Base-by-base conservation (phyloP, 2,329 filamentous ascomycete genomes). In the Pezicula radicicola region DNA sequence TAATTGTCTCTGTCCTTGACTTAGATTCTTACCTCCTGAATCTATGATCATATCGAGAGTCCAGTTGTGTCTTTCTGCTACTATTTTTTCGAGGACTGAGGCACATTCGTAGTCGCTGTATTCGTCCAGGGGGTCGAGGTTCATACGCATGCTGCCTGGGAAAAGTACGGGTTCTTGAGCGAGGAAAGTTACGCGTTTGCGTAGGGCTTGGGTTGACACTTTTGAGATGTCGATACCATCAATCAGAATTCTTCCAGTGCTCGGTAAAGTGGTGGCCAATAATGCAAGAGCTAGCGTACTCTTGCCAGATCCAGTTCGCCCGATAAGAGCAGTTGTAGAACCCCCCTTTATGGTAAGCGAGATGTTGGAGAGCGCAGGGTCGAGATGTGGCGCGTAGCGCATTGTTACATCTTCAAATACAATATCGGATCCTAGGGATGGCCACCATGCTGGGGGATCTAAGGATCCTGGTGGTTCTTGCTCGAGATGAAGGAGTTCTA, bases 251-350 rank as follows among this genome's bases (percentile, higher is more conserved):
- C 69, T 70, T 4, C 84, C 84, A 2, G 66, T 70, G 37, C 76
- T 72, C 0, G 82, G 79, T 0, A 74, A 63, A 13, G 83, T 73
- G 10, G 78, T 82, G 4, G 77, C 81, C 0, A 87, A 75, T 1
- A 87, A 70, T 0, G 80, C 75, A 1, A 86, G 68, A 0, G 83
- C 83, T 1, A 93, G 78, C 0, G 90, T 95, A 47, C 86, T 91
- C 69, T 96, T 96, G 3, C 91, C 91, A 4, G 87, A 91, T 0
- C 88, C 85, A 0, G 90, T 95, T 9, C 90, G 83, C 2, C 91
- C 91, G 10, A 92, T 87, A 18, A 96, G 78, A 0, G 89, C 90
- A 1, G 89, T 89, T 47, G 87, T 86, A 49, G 88, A 87, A 1
- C 90, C 89, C 0, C 86, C 87, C 52, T 88, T 88, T 48, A 96